Conservation (phyloP, 306 rosid genomes). For the Quercus glauca region DNA sequence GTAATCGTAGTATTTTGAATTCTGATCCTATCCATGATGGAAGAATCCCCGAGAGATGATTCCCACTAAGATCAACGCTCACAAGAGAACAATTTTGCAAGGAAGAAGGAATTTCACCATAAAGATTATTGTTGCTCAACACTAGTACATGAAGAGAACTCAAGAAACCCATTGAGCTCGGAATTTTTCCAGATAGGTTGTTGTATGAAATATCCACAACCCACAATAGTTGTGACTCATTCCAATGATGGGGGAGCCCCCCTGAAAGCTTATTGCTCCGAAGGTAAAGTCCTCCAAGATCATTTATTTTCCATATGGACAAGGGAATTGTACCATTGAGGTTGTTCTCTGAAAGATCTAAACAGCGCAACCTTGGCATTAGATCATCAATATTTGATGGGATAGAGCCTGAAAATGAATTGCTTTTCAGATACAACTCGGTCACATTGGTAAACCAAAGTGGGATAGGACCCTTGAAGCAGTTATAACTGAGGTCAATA, state of each 20-base stretch:
- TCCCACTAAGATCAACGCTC: constrained; percentile 21
- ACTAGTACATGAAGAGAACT: not conserved
- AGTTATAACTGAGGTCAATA: not conserved
- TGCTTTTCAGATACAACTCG: not conserved
- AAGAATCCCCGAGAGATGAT: not conserved
- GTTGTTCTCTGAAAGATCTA: constrained; percentile 2
- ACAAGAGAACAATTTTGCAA: not conserved
- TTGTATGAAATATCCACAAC: constrained; percentile 16
- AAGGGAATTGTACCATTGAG: constrained; percentile 16
- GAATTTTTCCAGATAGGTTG: not conserved
- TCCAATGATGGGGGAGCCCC: constrained; percentile 4
- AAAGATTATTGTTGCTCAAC: no score
- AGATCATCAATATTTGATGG: constrained; percentile 2
- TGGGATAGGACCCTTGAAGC: no score
- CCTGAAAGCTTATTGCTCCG: not conserved
- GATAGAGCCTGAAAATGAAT: constrained; percentile 20
- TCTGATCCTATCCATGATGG: constrained; percentile 3
- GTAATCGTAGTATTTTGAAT: not conserved
- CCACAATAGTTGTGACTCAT: not conserved
- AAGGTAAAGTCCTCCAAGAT: not conserved
- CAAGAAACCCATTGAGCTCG: not conserved
- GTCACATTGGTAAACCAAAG: no score
- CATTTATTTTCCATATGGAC: not conserved
- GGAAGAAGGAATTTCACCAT: constrained; percentile 1
- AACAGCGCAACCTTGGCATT: not conserved